These are phyloP conservation scores for Baorangia bicolor DNA, from an alignment of 768 basidiomycete genomes.

Conservation along the genomic window DNA sequence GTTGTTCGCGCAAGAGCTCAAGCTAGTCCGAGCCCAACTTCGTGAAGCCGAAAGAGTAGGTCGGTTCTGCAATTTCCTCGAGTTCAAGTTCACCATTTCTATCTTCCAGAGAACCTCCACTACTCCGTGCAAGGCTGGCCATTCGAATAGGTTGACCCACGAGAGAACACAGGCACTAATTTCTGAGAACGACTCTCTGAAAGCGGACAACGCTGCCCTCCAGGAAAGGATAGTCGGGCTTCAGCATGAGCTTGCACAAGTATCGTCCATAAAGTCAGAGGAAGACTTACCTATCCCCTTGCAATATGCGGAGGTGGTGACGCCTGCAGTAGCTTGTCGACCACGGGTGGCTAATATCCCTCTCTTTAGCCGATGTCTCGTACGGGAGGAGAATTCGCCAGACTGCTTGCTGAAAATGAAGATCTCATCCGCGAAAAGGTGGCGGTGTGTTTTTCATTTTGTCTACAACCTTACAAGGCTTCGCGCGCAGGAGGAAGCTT, in stretches of 20 bases:
- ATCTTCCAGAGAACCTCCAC: slow-evolving; percentile 11
- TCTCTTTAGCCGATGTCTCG: slow-evolving; percentile 7
- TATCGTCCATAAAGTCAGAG: slow-evolving; percentile 21
- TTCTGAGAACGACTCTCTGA: slow-evolving; percentile 18
- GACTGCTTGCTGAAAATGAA: slow-evolving; percentile 16
- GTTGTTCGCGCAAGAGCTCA: slow-evolving; percentile 27
- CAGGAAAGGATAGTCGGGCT: slow-evolving; percentile 14
- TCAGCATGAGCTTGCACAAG: slow-evolving; percentile 6
- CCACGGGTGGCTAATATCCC: background rate
- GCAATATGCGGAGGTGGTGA: slow-evolving; percentile 10
- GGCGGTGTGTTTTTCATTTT: background rate
- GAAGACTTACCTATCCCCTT: background rate
- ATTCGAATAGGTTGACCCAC: background rate
- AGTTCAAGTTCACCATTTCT: background rate
- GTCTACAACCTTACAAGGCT: background rate
- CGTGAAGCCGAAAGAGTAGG: slow-evolving; percentile 23
- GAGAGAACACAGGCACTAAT: slow-evolving; percentile 10
- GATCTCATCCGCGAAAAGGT: slow-evolving; percentile 18
- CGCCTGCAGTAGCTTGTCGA: background rate
- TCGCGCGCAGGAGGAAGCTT: slow-evolving; percentile 12
- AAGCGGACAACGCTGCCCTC: slow-evolving; percentile 19
- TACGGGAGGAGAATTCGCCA: slow-evolving; percentile 11
- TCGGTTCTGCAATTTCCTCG: background rate
- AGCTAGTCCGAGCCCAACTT: slow-evolving; percentile 20
- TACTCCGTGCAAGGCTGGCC: background rate